Evolutionary conservation across 2,329 filamentous ascomycete species (phyloP).

Genomic region (Penicillium vulpinum): DNA sequence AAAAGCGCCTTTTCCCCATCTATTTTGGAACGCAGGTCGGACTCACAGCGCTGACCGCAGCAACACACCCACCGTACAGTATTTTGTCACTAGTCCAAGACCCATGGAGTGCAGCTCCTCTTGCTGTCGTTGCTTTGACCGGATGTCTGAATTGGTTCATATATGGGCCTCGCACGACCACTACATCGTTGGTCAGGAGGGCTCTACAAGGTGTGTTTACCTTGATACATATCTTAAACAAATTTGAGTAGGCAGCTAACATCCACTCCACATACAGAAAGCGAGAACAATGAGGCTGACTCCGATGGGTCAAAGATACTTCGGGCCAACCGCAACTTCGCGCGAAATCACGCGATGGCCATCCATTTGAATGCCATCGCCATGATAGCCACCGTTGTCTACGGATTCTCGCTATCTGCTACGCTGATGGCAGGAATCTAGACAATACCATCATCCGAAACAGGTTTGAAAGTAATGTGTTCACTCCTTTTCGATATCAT

Average conservation of each 20-base stretch:
- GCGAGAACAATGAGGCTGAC: neutral
- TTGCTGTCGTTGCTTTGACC: conserved; percentile 33
- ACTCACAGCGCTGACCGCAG: conserved; percentile 35
- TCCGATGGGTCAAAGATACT: conserved; percentile 10
- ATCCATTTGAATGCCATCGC: conserved; percentile 47
- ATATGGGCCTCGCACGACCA: conserved; percentile 40
- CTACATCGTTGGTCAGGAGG: conserved; percentile 34
- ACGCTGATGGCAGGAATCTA: conserved; percentile 4
- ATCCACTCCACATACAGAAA: conserved; percentile 1
- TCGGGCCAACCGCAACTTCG: conserved; percentile 35
- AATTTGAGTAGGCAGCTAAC: neutral
- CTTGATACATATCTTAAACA: neutral
- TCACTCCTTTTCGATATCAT: neutral
- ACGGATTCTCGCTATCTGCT: conserved; percentile 29
- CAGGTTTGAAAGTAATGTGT: too few relatives aligned
- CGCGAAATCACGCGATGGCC: conserved; percentile 42
- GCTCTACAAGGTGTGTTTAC: conserved; percentile 21
- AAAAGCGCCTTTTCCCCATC: conserved; percentile 43
- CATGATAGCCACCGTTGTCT: conserved; percentile 32
- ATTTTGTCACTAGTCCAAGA: conserved; percentile 27
- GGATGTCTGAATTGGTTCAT: conserved; percentile 38
- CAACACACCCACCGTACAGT: conserved; percentile 37
- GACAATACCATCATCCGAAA: neutral
- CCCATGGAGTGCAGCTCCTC: conserved; percentile 26
- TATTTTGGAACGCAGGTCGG: conserved; percentile 43